phyloP scores from a whole-genome alignment of 306 rosid species.

The Sophora flavescens region DNA sequence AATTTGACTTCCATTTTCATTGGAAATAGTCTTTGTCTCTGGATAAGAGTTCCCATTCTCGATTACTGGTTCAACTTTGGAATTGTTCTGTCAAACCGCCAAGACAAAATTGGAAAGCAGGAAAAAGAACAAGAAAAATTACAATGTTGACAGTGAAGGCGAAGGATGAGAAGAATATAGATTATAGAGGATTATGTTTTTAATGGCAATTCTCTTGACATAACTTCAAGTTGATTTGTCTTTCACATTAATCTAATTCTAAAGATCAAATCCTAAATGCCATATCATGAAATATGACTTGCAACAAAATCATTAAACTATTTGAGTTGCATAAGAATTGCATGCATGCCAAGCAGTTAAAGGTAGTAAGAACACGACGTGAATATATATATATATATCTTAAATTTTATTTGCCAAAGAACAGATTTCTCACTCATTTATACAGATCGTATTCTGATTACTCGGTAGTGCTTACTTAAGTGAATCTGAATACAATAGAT shows the following conservation, averaged over 20 bases:
- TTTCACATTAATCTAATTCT: slow-evolving; percentile 29
- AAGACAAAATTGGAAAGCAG: slow-evolving; percentile 33
- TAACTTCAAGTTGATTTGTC: slow-evolving; percentile 37
- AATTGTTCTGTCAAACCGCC: slow-evolving; percentile 63
- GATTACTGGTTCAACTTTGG: slow-evolving; percentile 68
- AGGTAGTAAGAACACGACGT: slow-evolving; percentile 8
- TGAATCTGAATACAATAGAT: slow-evolving; percentile 22
- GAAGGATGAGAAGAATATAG: slow-evolving; percentile 31
- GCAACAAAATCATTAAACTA: slow-evolving; percentile 21
- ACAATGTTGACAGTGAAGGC: slow-evolving; percentile 28
- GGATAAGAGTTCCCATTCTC: slow-evolving; percentile 80
- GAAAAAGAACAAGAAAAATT: slow-evolving; percentile 7
- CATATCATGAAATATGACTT: slow-evolving; percentile 34
- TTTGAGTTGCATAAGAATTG: slow-evolving; percentile 31
- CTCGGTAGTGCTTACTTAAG: slow-evolving; percentile 8
- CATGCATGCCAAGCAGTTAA: slow-evolving; percentile 7
- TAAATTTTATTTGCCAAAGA: slow-evolving; percentile 23
- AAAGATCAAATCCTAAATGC: slow-evolving; percentile 33
- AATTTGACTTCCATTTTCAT: slow-evolving; percentile 72
- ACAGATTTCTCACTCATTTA: slow-evolving; percentile 14
- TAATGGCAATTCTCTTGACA: slow-evolving; percentile 11
- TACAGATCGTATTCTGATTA: slow-evolving; percentile 30
- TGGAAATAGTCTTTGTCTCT: slow-evolving; percentile 73
- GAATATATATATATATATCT: slow-evolving; percentile 19
- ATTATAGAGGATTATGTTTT: slow-evolving; percentile 7